A percentile compares a stretch with the other conserved stretches of the same genome.
Conservation (phyloP, 2,329 filamentous ascomycete genomes). For the Aotearoamyces nothofagi region DNA sequence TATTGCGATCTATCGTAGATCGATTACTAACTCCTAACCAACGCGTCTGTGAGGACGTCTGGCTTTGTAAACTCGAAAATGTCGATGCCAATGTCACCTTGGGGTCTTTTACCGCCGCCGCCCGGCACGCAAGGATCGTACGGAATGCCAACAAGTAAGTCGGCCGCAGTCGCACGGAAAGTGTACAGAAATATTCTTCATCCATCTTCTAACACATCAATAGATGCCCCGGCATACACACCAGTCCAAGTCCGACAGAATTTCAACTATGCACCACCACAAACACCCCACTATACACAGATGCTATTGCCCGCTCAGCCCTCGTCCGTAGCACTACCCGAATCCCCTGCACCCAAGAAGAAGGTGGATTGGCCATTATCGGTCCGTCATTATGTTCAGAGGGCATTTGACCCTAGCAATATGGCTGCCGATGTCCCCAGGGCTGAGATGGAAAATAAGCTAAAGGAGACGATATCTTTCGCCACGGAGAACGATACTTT, state of each 20-base stretch:
- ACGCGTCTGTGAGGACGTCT: too few species aligned
- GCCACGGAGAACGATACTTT: conserved; percentile 63
- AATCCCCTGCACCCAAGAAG: conserved; percentile 27
- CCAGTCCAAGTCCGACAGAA: conserved; percentile 26
- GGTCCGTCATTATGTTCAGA: conserved; percentile 80
- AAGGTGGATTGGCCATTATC: conserved; percentile 68
- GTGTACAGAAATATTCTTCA: background rate
- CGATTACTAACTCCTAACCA: too few species aligned
- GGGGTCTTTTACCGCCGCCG: conserved; percentile 20
- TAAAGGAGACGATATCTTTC: conserved; percentile 73
- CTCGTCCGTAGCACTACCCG: conserved; percentile 8
- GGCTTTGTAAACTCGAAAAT: background rate
- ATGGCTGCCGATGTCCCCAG: conserved; percentile 44
- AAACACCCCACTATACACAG: conserved; percentile 19
- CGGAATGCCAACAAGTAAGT: conserved; percentile 16
- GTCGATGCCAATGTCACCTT: conserved; percentile 8
- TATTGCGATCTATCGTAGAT: too few species aligned
- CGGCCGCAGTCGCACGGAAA: background rate
- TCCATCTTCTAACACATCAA: conserved; percentile 15
- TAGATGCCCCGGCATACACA: conserved; percentile 27
- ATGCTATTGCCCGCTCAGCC: conserved; percentile 24
- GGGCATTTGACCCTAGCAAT: conserved; percentile 69
- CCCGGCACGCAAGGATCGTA: conserved; percentile 23
- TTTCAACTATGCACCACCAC: conserved; percentile 18
- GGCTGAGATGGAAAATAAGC: conserved; percentile 64